Conservation (phyloP, 2,329 filamentous ascomycete genomes). For the Cytospora mali region DNA sequence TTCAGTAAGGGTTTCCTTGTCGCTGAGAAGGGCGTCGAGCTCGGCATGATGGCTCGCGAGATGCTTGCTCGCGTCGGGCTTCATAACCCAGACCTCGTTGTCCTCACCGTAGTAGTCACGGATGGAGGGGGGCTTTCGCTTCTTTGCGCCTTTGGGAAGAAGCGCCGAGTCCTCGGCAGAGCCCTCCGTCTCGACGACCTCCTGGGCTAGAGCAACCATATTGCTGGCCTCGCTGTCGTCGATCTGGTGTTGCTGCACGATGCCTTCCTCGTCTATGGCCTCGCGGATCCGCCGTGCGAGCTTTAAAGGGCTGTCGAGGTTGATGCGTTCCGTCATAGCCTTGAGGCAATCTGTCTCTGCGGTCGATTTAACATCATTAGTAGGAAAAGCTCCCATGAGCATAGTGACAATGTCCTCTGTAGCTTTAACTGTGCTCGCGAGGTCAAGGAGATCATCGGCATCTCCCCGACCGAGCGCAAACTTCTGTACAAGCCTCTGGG, state of each 20-base stretch:
- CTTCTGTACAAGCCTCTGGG: conserved; percentile 87
- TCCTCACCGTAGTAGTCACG: conserved; percentile 63
- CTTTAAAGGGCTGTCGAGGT: conserved; percentile 65
- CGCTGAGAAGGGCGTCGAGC: conserved; percentile 60
- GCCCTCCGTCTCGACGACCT: conserved; percentile 69
- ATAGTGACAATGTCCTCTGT: conserved; percentile 66
- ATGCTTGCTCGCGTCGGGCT: conserved; percentile 65
- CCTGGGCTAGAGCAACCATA: conserved; percentile 73
- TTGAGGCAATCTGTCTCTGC: conserved; percentile 42
- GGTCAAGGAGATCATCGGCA: conserved; percentile 81
- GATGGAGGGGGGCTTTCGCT: conserved; percentile 49
- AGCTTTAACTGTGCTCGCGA: conserved; percentile 79
- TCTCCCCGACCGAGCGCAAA: conserved; percentile 93
- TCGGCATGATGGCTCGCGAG: conserved; percentile 70
- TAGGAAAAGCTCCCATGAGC: conserved; percentile 37
- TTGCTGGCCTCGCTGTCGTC: conserved; percentile 72
- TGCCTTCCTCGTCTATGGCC: conserved; percentile 89
- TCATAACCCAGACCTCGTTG: conserved; percentile 66
- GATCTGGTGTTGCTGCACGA: conserved; percentile 77
- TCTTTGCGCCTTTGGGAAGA: conserved; percentile 54
- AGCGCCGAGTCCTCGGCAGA: conserved; percentile 56
- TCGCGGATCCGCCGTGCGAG: conserved; percentile 72
- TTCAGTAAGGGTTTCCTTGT: conserved; percentile 64
- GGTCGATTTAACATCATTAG: conserved; percentile 3
- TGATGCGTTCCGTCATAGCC: conserved; percentile 58